phyloP scores from a whole-genome alignment of 768 basidiomycete species.

The Lactifluus echinatus region DNA sequence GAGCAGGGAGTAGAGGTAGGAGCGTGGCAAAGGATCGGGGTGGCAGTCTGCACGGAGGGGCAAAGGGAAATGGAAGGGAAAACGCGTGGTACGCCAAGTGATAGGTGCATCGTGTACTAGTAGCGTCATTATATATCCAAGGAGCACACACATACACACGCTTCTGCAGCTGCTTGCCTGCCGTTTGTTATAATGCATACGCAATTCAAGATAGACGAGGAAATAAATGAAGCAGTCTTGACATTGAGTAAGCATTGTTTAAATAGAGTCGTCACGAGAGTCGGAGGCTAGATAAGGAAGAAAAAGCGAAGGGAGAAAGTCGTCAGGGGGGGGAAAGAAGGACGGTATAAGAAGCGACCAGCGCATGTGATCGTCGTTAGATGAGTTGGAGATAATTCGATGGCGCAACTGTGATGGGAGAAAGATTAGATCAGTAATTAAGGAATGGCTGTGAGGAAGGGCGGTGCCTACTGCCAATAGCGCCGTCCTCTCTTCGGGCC shows the following conservation, averaged over 20 bases:
- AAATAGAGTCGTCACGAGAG: conserved; percentile 5
- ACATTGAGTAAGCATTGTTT: conserved; percentile 1
- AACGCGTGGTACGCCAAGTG: background rate
- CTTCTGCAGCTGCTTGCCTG: background rate
- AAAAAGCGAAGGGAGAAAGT: background rate
- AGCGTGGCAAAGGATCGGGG: background rate
- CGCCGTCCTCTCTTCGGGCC: conserved; percentile 69
- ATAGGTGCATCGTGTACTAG: too few relatives aligned
- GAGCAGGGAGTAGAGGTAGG: too few relatives aligned
- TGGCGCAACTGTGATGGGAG: conserved; percentile 51
- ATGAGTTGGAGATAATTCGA: conserved; percentile 82
- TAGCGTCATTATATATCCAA: background rate
- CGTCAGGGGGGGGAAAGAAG: background rate
- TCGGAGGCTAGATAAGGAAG: background rate
- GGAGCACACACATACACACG: background rate
- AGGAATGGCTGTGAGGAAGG: background rate
- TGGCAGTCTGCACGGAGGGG: background rate
- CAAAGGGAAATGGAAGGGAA: background rate
- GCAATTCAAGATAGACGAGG: background rate
- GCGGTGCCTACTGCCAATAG: conserved; percentile 60
- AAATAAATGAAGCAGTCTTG: conserved; percentile 3
- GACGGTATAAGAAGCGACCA: conserved; percentile 8
- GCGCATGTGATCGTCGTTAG: conserved; percentile 12
- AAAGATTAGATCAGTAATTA: background rate
- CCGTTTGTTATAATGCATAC: conserved; percentile 1